Percentiles rank a stretch among this genome's conserved stretches.
These are phyloP conservation scores for Fusarium ramigenum DNA, from an alignment of 2,329 filamentous ascomycete genomes.

Conservation along the genomic window DNA sequence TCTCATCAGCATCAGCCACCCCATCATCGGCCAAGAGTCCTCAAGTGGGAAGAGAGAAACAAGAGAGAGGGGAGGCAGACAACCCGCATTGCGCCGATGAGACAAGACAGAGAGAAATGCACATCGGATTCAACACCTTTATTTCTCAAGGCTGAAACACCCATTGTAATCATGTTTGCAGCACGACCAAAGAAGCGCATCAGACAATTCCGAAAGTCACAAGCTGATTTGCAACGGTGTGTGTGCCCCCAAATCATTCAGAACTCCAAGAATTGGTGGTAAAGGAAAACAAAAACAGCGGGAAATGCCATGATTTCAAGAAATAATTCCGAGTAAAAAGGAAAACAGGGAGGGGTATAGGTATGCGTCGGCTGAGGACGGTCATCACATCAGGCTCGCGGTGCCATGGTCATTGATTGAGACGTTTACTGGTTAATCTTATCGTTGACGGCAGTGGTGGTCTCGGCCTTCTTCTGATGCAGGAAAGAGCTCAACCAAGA, in stretches of 20 bases:
- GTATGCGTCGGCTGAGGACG: conserved; percentile 11
- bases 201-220: background rate
- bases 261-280: conserved; percentile 7
- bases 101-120: background rate
- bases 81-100: background rate
- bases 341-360: conserved; percentile 41
- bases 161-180: conserved; percentile 3
- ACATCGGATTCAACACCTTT: background rate
- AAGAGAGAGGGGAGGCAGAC: background rate
- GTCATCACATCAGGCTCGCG: conserved; percentile 26
- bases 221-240: background rate
- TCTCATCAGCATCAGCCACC: background rate
- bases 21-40: background rate
- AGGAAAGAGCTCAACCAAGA: conserved; percentile 68
- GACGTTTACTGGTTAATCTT: conserved; percentile 55
- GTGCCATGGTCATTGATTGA: background rate
- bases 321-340: conserved; percentile 12
- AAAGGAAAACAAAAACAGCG: conserved; percentile 21
- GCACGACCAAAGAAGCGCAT: conserved; percentile 1
- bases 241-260: background rate
- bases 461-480: conserved; percentile 69
- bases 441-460: conserved; percentile 64
- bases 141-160: conserved; percentile 6
- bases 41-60: background rate
- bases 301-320: conserved; percentile 2